These are phyloP conservation scores for Setaria viridis DNA, from an alignment of 202 grass and related monocot species.

Conservation along the genomic window DNA sequence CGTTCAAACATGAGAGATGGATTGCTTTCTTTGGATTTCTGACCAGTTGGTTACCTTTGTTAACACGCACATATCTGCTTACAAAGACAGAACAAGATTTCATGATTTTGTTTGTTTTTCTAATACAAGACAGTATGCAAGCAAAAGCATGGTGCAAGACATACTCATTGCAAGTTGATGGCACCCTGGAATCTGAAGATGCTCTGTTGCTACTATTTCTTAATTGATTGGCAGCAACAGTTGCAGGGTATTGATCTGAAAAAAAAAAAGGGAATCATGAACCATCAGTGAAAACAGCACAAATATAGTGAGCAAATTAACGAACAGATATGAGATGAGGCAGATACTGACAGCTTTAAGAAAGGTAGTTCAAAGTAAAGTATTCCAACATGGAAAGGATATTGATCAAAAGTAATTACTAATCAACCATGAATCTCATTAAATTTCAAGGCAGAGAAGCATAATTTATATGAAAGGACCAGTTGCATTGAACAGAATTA, in stretches of 20 bases:
- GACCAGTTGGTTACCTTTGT: slow-evolving; percentile 92
- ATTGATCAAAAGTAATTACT: slow-evolving; percentile 3
- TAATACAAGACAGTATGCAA: slow-evolving; percentile 21
- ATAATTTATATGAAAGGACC: not conserved
- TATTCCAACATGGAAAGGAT: slow-evolving; percentile 18
- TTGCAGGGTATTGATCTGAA: slow-evolving; percentile 57
- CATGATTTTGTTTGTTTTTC: slow-evolving; percentile 11
- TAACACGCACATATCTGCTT: slow-evolving; percentile 79
- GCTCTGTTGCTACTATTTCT: slow-evolving; percentile 38
- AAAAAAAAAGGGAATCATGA: slow-evolving; percentile 24
- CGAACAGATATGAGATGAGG: slow-evolving; percentile 1
- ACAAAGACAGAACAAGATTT: not conserved
- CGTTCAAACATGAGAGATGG: not conserved
- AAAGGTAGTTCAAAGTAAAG: slow-evolving; percentile 19
- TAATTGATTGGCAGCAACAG: slow-evolving; percentile 45
- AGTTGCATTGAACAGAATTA: not conserved
- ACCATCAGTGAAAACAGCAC: slow-evolving; percentile 11
- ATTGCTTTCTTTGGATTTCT: slow-evolving; percentile 87
- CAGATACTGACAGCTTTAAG: slow-evolving; percentile 11
- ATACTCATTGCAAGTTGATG: slow-evolving; percentile 68
- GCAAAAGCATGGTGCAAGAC: slow-evolving; percentile 23
- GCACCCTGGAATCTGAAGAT: slow-evolving; percentile 53
- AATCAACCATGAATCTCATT: not conserved
- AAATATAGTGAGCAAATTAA: slow-evolving; percentile 18
- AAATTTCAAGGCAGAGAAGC: not conserved